Evolutionary conservation across 1,284 basidiomycete species (phyloP).

Genomic region (Ceratobasidium sp.): DNA sequence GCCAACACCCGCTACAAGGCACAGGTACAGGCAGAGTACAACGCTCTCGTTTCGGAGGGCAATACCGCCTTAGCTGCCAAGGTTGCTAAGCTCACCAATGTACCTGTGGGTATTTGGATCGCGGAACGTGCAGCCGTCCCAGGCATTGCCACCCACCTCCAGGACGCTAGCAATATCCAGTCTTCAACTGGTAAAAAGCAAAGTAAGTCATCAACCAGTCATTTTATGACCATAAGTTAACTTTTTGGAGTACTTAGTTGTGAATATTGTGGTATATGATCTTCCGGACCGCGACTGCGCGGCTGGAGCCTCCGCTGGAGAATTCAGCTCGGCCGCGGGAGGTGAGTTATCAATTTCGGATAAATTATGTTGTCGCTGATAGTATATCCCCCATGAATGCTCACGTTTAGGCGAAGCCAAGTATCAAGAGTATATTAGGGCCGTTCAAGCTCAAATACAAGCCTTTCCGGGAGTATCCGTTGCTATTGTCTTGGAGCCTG

Average conservation of each 20-base stretch:
- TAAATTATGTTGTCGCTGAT: neutral
- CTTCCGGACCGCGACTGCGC: constrained; percentile 29
- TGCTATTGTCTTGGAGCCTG: constrained; percentile 13
- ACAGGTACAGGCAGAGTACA: constrained; percentile 27
- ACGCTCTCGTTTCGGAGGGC: constrained; percentile 21
- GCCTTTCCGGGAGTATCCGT: neutral
- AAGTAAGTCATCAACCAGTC: neutral
- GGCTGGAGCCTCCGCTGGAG: constrained; percentile 31
- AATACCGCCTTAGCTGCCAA: constrained; percentile 27
- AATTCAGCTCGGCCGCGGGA: constrained; percentile 28
- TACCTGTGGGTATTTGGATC: constrained; percentile 18
- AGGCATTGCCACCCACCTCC: constrained; percentile 12
- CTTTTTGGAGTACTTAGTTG: neutral
- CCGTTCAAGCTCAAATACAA: constrained; percentile 11
- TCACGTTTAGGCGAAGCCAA: constrained; percentile 20
- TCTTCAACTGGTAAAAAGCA: constrained; percentile 11
- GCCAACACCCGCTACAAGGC: constrained; percentile 24
- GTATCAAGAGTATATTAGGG: constrained; percentile 23
- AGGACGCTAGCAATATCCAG: constrained; percentile 25
- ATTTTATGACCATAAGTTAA: neutral
- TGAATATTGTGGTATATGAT: constrained; percentile 20
- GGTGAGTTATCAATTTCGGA: neutral
- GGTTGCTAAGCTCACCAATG: constrained; percentile 8
- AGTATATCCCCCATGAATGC: neutral
- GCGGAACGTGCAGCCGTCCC: constrained; percentile 28